Evolutionary conservation across 805 yeast genomes (phyloP).

Genomic region (Monosporozyma aquatica): DNA sequence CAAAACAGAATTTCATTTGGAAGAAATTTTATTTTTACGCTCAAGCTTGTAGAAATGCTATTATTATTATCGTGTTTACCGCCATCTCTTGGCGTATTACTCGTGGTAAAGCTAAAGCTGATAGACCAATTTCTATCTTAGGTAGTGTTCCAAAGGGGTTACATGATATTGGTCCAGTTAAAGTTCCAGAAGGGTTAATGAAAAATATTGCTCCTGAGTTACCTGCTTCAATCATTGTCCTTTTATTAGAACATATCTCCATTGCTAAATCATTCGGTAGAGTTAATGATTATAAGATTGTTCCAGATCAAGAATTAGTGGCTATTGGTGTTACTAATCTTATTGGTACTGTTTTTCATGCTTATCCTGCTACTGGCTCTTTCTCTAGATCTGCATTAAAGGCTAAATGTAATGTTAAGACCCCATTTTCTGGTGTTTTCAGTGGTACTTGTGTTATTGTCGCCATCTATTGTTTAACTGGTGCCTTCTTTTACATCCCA

Average conservation of each 20-base stretch:
- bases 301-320: constrained; percentile 87
- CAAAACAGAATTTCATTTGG: constrained; percentile 12
- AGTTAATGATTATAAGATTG: constrained; percentile 79
- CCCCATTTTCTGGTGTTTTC: constrained; percentile 86
- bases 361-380: constrained; percentile 94
- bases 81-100: constrained; percentile 73
- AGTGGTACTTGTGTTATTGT: constrained; percentile 83
- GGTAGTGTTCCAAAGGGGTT: constrained; percentile 81
- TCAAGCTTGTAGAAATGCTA: constrained; percentile 71
- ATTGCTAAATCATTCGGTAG: constrained; percentile 91
- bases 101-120: constrained; percentile 37
- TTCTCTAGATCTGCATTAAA: constrained; percentile 91
- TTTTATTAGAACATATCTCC: constrained; percentile 85
- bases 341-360: constrained; percentile 84
- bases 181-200: constrained; percentile 50
- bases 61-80: constrained; percentile 74
- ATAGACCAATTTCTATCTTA: constrained; percentile 43
- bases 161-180: constrained; percentile 64
- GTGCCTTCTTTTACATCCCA: constrained; percentile 81
- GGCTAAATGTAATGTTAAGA: constrained; percentile 90
- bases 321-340: constrained; percentile 90
- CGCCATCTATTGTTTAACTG: constrained; percentile 77
- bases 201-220: constrained; percentile 60
- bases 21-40: constrained; percentile 53
- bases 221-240: constrained; percentile 77